Percentiles rank a stretch among this genome's conserved stretches.
phyloP scores from a whole-genome alignment of 129 eudicot genomes.

The Tagetes patula region DNA sequence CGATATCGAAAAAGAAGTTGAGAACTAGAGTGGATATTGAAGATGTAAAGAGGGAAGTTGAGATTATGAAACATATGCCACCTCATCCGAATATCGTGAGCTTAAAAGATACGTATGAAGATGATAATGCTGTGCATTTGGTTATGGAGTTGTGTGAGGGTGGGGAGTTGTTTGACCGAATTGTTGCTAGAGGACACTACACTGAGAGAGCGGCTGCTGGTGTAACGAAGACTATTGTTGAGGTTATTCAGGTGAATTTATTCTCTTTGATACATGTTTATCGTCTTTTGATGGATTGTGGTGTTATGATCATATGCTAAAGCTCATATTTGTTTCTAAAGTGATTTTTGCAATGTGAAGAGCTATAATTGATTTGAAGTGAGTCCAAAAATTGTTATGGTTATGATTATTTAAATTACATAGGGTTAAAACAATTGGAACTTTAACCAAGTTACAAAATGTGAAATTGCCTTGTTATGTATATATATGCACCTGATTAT shows the following conservation, averaged over 20 bases:
- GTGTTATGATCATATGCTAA: neutral
- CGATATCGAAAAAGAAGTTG: conserved; percentile 83
- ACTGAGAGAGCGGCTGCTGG: conserved; percentile 92
- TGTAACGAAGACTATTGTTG: conserved; percentile 71
- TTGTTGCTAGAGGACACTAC: conserved; percentile 90
- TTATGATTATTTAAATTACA: neutral
- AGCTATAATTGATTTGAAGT: neutral
- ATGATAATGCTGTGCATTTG: conserved; percentile 76
- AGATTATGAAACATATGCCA: conserved; percentile 87
- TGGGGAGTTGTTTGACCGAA: conserved; percentile 89
- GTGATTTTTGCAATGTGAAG: conserved; percentile 5
- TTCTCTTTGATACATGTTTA: neutral
- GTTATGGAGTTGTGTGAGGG: conserved; percentile 97
- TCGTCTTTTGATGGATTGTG: conserved; percentile 2
- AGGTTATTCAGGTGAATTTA: conserved; percentile 77
- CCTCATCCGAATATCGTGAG: conserved; percentile 71
- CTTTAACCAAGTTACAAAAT: neutral
- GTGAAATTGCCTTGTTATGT: no score
- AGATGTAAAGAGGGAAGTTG: conserved; percentile 90
- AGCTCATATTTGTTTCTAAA: neutral
- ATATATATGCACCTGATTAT: neutral
- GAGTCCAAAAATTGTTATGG: neutral
- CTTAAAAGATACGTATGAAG: conserved; percentile 86
- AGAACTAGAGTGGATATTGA: conserved; percentile 84
- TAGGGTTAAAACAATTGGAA: neutral